Conservation (phyloP, 192 early-diverging fungal genomes). For the Nowakowskiella sp. region DNA sequence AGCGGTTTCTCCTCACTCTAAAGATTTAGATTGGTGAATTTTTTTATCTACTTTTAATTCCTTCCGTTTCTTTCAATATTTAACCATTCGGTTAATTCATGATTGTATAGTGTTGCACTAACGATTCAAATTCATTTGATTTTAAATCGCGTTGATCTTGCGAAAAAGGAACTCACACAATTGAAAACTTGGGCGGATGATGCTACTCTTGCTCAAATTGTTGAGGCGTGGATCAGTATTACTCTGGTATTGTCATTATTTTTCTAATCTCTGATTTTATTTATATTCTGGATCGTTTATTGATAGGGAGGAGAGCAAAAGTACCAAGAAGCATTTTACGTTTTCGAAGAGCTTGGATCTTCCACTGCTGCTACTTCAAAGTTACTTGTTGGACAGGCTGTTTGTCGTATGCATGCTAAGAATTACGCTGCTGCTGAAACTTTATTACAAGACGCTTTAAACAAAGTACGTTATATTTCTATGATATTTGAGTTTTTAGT, state of each 20-base stretch:
- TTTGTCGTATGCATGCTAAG: conserved; percentile 68
- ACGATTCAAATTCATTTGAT: conserved; percentile 69
- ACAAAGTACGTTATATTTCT: conserved; percentile 36
- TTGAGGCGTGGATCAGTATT: conserved; percentile 72
- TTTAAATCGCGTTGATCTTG: conserved; percentile 78
- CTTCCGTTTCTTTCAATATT: conserved; percentile 2
- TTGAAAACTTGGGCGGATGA: conserved; percentile 91
- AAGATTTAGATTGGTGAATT: conserved; percentile 74
- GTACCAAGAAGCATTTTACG: conserved; percentile 83
- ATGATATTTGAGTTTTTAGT: conserved; percentile 2
- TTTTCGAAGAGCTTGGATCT: conserved; percentile 88
- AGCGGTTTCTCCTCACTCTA: conserved; percentile 55
- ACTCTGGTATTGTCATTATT: background rate
- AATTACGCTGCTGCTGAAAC: conserved; percentile 76
- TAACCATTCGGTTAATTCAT: background rate
- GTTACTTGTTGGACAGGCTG: conserved; percentile 72
- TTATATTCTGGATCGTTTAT: background rate
- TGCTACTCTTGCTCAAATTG: conserved; percentile 82
- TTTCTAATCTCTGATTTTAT: conserved; percentile 4
- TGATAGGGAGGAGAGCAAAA: conserved; percentile 61
- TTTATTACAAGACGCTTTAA: conserved; percentile 67
- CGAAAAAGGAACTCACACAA: conserved; percentile 64
- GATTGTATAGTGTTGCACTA: conserved; percentile 53
- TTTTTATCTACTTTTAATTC: background rate
- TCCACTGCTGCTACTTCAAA: conserved; percentile 61